Conservation (phyloP, 1,139 yeast genomes). For the Diutina neorugosa region DNA sequence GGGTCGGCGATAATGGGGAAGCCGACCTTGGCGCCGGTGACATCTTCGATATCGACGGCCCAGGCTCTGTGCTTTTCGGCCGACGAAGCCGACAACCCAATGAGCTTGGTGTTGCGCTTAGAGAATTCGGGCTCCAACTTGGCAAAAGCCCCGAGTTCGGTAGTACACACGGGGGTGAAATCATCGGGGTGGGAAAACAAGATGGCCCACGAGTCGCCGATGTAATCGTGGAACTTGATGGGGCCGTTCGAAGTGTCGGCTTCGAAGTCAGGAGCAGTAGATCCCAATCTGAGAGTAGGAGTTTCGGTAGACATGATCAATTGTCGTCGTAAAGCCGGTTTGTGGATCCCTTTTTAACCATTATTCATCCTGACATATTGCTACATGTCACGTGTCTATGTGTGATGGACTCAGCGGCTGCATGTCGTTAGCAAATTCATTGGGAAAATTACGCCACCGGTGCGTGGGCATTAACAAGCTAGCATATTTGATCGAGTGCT, state of each 20-base stretch:
- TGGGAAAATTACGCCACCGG: neutral
- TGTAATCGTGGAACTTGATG: slow-evolving; percentile 63
- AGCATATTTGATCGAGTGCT: too few species aligned
- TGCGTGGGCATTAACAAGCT: neutral
- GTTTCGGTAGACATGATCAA: neutral
- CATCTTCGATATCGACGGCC: slow-evolving; percentile 76
- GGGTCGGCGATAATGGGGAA: slow-evolving; percentile 82
- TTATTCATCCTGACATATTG: neutral
- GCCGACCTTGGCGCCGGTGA: slow-evolving; percentile 49
- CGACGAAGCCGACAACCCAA: slow-evolving; percentile 4
- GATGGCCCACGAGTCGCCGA: slow-evolving; percentile 67
- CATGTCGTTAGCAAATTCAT: neutral
- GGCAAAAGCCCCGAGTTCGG: slow-evolving; percentile 83
- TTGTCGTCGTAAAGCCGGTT: neutral
- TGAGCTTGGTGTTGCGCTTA: slow-evolving; percentile 59
- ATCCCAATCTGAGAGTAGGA: slow-evolving; percentile 35
- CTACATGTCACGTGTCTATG: neutral
- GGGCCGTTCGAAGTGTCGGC: slow-evolving; percentile 67
- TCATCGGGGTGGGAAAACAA: slow-evolving; percentile 83
- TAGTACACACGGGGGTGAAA: slow-evolving; percentile 83
- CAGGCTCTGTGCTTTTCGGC: slow-evolving; percentile 54
- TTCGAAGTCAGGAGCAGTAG: slow-evolving; percentile 70
- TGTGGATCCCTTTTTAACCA: neutral
- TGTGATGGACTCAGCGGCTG: neutral
- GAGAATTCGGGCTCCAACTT: slow-evolving; percentile 73